Evolutionary conservation across 495 filamentous ascomycete species (phyloP).

Genomic region (Cenococcum geophilum): DNA sequence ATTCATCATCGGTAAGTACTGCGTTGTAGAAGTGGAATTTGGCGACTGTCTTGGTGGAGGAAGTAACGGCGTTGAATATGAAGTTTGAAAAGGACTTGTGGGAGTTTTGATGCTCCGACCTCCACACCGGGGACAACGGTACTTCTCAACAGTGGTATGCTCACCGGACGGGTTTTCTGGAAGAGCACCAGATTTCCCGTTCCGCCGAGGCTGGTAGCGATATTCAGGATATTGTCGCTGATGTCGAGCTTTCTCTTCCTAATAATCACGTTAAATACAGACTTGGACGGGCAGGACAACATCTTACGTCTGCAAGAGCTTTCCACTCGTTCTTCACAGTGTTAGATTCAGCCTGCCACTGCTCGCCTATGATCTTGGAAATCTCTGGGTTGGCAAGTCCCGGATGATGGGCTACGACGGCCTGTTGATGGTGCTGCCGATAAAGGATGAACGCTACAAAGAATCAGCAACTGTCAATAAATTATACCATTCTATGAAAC

Average conservation of each 20-base stretch:
- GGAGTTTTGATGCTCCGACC: slow-evolving; percentile 57
- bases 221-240: slow-evolving; percentile 89
- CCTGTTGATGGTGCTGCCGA: slow-evolving; percentile 84
- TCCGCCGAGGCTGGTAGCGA: slow-evolving; percentile 83
- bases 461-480: slow-evolving; percentile 19
- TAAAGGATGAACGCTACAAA: slow-evolving; percentile 91
- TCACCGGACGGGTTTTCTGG: slow-evolving; percentile 17
- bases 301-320: slow-evolving; percentile 67
- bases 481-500: slow-evolving; percentile 15
- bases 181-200: slow-evolving; percentile 40
- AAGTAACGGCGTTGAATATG: slow-evolving; percentile 46
- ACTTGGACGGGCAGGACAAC: slow-evolving; percentile 12
- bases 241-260: slow-evolving; percentile 90
- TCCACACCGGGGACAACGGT: slow-evolving; percentile 56
- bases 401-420: slow-evolving; percentile 73
- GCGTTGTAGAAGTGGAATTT: slow-evolving; percentile 32
- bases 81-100: slow-evolving; percentile 20
- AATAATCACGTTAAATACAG: slow-evolving; percentile 21
- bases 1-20: slow-evolving; percentile 42
- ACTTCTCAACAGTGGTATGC: slow-evolving; percentile 32
- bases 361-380: slow-evolving; percentile 93
- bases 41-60: slow-evolving; percentile 31
- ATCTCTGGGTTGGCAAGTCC: slow-evolving; percentile 94
- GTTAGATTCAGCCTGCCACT: slow-evolving; percentile 72
- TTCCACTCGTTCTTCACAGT: slow-evolving; percentile 87